Evolutionary conservation across 1,139 yeast species (phyloP).

Genomic region (Spathaspora sp.): DNA sequence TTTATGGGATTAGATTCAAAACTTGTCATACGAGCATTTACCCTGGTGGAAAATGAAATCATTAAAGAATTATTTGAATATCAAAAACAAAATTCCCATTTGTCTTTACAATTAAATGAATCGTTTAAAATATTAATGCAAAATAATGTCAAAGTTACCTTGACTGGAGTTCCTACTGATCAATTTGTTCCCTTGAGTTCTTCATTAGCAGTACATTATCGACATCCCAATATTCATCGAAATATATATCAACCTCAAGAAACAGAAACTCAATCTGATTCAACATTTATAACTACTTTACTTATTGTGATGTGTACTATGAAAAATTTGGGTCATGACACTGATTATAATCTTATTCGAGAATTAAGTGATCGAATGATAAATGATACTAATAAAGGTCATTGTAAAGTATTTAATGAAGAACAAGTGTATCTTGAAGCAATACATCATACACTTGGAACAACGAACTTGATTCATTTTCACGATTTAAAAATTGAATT

Average conservation of each 20-base stretch:
- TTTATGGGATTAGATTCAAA: constrained; percentile 43
- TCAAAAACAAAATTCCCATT: constrained; percentile 36
- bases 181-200: constrained; percentile 47
- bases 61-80: constrained; percentile 49
- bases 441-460: constrained; percentile 35
- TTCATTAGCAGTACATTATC: constrained; percentile 40
- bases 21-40: constrained; percentile 46
- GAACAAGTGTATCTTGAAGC: constrained; percentile 29
- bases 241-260: constrained; percentile 19
- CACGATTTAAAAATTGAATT: constrained; percentile 12
- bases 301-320: constrained; percentile 34
- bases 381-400: constrained; percentile 31
- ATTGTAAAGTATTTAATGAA: constrained; percentile 27
- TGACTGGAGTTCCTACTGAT: constrained; percentile 48
- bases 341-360: constrained; percentile 31
- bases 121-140: constrained; percentile 33
- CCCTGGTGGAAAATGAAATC: constrained; percentile 47
- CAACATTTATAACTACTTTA: constrained; percentile 22
- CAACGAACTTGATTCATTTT: constrained; percentile 29
- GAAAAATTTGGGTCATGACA: constrained; percentile 35
- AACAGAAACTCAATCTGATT: neutral
- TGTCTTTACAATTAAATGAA: constrained; percentile 29
- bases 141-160: constrained; percentile 48
- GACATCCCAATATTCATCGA: constrained; percentile 57
- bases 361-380: constrained; percentile 32